Evolutionary conservation across 495 filamentous ascomycete species (phyloP).

Genomic region (Physcia stellaris): DNA sequence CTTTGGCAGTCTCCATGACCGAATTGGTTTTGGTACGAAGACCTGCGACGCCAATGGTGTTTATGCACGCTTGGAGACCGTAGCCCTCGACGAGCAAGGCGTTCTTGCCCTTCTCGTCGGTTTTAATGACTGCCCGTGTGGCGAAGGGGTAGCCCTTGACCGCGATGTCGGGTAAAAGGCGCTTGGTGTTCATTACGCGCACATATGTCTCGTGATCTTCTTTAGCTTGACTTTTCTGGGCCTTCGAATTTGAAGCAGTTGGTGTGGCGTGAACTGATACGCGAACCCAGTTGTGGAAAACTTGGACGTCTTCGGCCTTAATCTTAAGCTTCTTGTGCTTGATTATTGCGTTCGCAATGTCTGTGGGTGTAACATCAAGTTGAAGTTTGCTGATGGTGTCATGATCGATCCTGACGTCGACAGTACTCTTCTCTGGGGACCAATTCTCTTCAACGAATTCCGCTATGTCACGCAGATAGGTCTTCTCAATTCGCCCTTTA

Average conservation of each 20-base stretch:
- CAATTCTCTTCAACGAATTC: constrained; percentile 68
- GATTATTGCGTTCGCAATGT: constrained; percentile 61
- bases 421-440: constrained; percentile 54
- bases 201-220: constrained; percentile 56
- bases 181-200: constrained; percentile 71
- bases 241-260: constrained; percentile 29
- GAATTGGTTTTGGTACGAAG: constrained; percentile 63
- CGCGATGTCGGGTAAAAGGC: constrained; percentile 60
- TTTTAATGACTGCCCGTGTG: constrained; percentile 77
- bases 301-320: constrained; percentile 33
- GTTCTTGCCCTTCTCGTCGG: constrained; percentile 45
- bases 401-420: constrained; percentile 65
- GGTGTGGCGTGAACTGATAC: constrained; percentile 43
- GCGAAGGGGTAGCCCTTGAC: constrained; percentile 81
- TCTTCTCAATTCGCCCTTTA: constrained; percentile 86
- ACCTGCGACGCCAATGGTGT: constrained; percentile 73
- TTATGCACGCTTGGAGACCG: constrained; percentile 79
- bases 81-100: constrained; percentile 89
- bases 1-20: constrained; percentile 78
- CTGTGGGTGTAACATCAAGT: constrained; percentile 53
- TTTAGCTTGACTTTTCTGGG: constrained; percentile 35
- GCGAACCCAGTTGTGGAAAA: constrained; percentile 21
- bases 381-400: constrained; percentile 63
- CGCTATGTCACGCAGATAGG: constrained; percentile 51
- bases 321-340: constrained; percentile 69